Conservation (phyloP, 2,329 filamentous ascomycete genomes). For the Ambrosiella beaveri region DNA sequence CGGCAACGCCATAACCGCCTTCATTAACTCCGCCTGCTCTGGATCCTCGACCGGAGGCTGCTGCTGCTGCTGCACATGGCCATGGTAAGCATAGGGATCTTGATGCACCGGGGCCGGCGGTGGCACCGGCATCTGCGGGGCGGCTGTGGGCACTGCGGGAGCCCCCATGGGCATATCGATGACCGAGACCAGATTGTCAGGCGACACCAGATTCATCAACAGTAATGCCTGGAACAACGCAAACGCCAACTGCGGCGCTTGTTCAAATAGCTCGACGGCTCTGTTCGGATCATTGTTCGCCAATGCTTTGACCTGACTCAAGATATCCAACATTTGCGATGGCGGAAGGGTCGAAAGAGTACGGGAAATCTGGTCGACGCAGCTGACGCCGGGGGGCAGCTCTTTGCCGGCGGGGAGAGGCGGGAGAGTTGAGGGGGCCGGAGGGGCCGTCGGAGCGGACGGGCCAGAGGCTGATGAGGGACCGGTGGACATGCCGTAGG, state of each 20-base stretch:
- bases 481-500: slow-evolving; percentile 1
- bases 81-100: no score
- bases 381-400: slow-evolving; percentile 64
- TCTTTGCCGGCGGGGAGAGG: slow-evolving; percentile 73
- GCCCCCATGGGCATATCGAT: slow-evolving; percentile 36
- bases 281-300: slow-evolving; percentile 67
- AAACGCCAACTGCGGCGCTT: slow-evolving; percentile 83
- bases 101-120: slow-evolving; percentile 16
- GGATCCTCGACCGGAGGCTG: slow-evolving; percentile 24
- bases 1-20: slow-evolving; percentile 65
- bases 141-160: slow-evolving; percentile 16
- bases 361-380: slow-evolving; percentile 78
- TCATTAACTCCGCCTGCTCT: slow-evolving; percentile 57
- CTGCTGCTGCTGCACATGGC: slow-evolving; percentile 15
- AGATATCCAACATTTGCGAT: slow-evolving; percentile 77
- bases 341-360: slow-evolving; percentile 77
- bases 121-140: slow-evolving; percentile 17
- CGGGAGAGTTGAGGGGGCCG: slow-evolving; percentile 41
- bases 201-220: slow-evolving; percentile 81
- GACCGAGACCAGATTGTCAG: slow-evolving; percentile 63
- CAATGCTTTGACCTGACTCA: slow-evolving; percentile 84
- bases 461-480: not conserved
- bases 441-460: slow-evolving; percentile 13
- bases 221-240: slow-evolving; percentile 90
- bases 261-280: slow-evolving; percentile 69